Evolutionary conservation across 371 early-diverging fungal genomes (phyloP), one percentile per base, ranked within the genome.

Genomic region (Mucor lusitanicus): DNA sequence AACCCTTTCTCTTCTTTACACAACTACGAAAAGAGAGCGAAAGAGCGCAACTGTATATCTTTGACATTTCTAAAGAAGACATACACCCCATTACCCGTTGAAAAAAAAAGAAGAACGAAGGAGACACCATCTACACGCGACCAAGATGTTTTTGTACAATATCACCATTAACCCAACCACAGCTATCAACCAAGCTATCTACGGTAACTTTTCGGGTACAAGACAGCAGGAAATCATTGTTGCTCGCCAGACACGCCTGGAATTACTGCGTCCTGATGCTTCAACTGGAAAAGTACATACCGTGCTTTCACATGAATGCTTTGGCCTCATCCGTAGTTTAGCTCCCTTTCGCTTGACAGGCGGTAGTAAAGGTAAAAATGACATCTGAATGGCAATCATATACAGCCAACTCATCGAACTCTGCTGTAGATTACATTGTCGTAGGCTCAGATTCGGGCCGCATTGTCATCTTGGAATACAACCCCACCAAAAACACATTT

Each of bases 131-230:
- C 7, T n/a, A 56, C 56, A 56, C 56, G 56, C 56, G 44, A 53
- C 37, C 57, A 17, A 8, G 64, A 97, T 99, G 97, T 91, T 90
- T 78, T 85, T 97, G 59, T 97, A 97, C 81, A 93, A 96, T 72
- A 75, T 97, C 58, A 93, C 96, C 46, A 87, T 99, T 39, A 94
- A 94, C 76, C 87, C 90, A 44, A 83, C 96, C 6, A 88, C 91
- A 8, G 87, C 88, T 70, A 90, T 97, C 64, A 92, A 84, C 65
- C 85, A 88, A 46, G 90, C 94, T 17, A 86, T 90, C 58, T 85
- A 95, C 57, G 99, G 99, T 13, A 94, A 97, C 80, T 99, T 98
- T 74, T 89, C 93, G 25, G 98, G 98, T 17, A 88, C 87, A 6
- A 94, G 92, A 73, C 85, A 88, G 59, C 98, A 99, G 79, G 98